Evolutionary conservation across 169 alveolate genomes (phyloP).

Genomic region (Plasmodium coatneyi): DNA sequence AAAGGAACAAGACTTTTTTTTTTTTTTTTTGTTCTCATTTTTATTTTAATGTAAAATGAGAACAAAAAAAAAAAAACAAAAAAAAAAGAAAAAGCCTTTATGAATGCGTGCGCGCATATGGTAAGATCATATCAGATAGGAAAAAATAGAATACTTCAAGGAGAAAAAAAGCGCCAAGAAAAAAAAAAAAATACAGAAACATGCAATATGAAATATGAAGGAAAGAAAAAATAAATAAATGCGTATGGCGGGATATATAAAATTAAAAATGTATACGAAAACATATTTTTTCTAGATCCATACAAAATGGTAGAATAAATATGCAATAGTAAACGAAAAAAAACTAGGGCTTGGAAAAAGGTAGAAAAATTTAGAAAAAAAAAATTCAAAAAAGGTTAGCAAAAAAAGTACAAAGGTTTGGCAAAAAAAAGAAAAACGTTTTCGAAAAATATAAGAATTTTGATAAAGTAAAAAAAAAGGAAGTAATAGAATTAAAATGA

Average conservation of each 20-base stretch:
- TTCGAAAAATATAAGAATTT: not conserved
- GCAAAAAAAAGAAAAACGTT: not conserved
- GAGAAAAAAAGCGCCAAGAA: not conserved
- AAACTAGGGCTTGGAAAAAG: not conserved
- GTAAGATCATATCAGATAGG: not conserved
- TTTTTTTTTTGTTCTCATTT: no score
- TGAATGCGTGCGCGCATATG: not conserved
- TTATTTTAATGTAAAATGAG: no score
- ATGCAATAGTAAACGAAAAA: not conserved
- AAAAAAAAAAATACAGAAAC: not conserved
- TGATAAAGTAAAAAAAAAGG: not conserved
- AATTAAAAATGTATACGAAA: not conserved
- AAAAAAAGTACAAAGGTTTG: not conserved
- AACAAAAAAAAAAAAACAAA: no score
- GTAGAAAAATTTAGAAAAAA: no score
- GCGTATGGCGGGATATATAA: not conserved
- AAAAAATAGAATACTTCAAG: not conserved
- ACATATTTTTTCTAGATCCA: not conserved
- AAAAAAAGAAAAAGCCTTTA: not conserved
- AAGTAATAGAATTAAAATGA: not conserved
- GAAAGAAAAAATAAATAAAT: not conserved
- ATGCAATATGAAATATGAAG: not conserved
- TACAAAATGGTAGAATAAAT: not conserved
- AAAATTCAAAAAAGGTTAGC: not conserved
- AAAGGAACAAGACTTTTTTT: not conserved